These are phyloP conservation scores for Citrus glauca DNA, from an alignment of 345 rosid genomes.

Conservation along the genomic window DNA sequence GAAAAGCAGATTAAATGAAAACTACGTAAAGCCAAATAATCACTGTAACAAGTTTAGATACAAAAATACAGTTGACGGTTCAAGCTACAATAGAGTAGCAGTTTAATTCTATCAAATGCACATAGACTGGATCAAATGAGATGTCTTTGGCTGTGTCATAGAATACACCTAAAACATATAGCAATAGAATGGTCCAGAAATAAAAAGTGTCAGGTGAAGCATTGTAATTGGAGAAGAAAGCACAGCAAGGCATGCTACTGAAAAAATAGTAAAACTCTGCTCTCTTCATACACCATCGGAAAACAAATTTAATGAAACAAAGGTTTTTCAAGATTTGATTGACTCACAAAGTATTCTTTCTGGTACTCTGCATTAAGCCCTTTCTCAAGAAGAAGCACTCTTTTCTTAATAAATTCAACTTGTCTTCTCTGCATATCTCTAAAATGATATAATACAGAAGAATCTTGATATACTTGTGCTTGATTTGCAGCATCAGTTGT, in stretches of 20 bases:
- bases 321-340: not conserved
- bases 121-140: not conserved
- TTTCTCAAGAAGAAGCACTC: conserved; percentile 88
- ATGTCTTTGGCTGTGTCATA: not conserved
- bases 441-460: conserved; percentile 52
- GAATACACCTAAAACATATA: not conserved
- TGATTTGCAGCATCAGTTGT: conserved; percentile 41
- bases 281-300: not conserved
- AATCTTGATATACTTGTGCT: conserved; percentile 43
- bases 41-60: not conserved
- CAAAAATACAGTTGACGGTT: not conserved
- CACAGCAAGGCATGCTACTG: not conserved
- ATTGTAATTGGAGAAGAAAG: not conserved
- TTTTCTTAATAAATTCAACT: conserved; percentile 92
- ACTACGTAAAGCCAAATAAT: not conserved
- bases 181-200: not conserved
- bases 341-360: conserved; percentile 63
- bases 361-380: conserved; percentile 72
- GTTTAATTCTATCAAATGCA: not conserved
- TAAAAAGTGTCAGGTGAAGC: not conserved
- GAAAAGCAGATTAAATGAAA: not conserved
- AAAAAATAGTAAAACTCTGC: too few relatives aligned
- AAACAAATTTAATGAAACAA: not conserved
- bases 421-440: conserved; percentile 93
- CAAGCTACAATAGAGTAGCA: conserved; percentile 2